These are phyloP conservation scores for Saccharomycopsis sp. DNA, from an alignment of 805 yeast genomes.

Conservation along the genomic window DNA sequence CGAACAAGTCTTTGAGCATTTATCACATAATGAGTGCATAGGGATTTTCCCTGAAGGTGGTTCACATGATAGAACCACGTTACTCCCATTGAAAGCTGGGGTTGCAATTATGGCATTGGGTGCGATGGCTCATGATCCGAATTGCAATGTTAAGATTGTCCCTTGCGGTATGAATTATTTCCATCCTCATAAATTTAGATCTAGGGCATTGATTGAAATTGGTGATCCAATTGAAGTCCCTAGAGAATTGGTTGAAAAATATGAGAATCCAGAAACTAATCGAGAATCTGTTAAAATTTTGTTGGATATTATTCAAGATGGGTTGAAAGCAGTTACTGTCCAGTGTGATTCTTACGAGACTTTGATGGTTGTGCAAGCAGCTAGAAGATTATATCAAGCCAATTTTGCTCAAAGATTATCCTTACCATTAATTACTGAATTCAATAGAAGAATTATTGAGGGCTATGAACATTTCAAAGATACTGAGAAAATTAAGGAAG, in stretches of 20 bases:
- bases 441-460: conserved; percentile 77
- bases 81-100: conserved; percentile 91
- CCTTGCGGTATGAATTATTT: conserved; percentile 97
- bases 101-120: conserved; percentile 98
- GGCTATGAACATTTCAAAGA: conserved; percentile 77
- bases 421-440: conserved; percentile 72
- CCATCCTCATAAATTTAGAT: conserved; percentile 88
- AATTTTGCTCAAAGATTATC: conserved; percentile 56
- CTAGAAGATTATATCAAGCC: conserved; percentile 75
- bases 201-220: conserved; percentile 90
- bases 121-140: conserved; percentile 72
- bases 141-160: conserved; percentile 72
- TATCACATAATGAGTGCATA: conserved; percentile 70
- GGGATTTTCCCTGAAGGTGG: conserved; percentile 98
- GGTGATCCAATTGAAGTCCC: conserved; percentile 77
- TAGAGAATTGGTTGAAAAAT: conserved; percentile 52
- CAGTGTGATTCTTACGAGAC: conserved; percentile 92
- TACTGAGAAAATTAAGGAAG: conserved; percentile 55
- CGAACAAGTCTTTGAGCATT: conserved; percentile 73
- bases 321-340: conserved; percentile 83
- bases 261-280: conserved; percentile 53
- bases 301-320: conserved; percentile 64
- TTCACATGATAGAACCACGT: conserved; percentile 86
- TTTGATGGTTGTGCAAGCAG: conserved; percentile 89
- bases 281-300: conserved; percentile 69